phyloP scores from a whole-genome alignment of 2,329 filamentous ascomycete genomes.

The Trichoderma pleuroti region DNA sequence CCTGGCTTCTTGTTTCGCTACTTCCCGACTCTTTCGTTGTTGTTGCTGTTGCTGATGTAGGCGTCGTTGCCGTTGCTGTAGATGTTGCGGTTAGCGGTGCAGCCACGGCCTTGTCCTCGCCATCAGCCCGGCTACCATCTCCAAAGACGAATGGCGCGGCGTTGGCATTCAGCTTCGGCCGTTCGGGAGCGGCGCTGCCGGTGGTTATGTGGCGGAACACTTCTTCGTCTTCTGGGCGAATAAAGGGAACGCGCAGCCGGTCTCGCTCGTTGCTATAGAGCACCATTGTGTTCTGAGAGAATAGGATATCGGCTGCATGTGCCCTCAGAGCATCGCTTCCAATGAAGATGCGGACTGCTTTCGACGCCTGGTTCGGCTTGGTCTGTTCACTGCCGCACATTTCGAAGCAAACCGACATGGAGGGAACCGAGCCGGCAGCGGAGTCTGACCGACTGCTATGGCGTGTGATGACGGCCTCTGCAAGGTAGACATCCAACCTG shows the following conservation, averaged over 20 bases:
- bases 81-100: not conserved
- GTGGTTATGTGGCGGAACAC: slow-evolving; percentile 76
- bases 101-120: slow-evolving; percentile 15
- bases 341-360: slow-evolving; percentile 77
- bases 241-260: slow-evolving; percentile 85
- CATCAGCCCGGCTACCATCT: slow-evolving; percentile 30
- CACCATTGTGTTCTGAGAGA: slow-evolving; percentile 87
- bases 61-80: slow-evolving; percentile 22
- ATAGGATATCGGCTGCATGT: slow-evolving; percentile 84
- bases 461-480: slow-evolving; percentile 81
- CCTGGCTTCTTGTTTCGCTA: slow-evolving; percentile 5
- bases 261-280: slow-evolving; percentile 83
- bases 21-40: slow-evolving; percentile 28
- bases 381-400: slow-evolving; percentile 58
- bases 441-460: slow-evolving; percentile 68
- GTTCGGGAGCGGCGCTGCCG: slow-evolving; percentile 51
- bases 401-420: slow-evolving; percentile 74
- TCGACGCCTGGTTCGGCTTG: slow-evolving; percentile 38
- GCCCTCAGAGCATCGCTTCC: slow-evolving; percentile 83
- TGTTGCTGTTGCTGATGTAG: slow-evolving; percentile 21
- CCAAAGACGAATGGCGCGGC: slow-evolving; percentile 42
- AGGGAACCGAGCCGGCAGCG: slow-evolving; percentile 68
- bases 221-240: slow-evolving; percentile 82
- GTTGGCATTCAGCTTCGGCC: slow-evolving; percentile 56
- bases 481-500: slow-evolving; percentile 79